Percentiles rank a stretch among this genome's conserved stretches.
These are phyloP conservation scores for Coemansia sp. DNA, from an alignment of 192 early-diverging fungal genomes.

Conservation along the genomic window DNA sequence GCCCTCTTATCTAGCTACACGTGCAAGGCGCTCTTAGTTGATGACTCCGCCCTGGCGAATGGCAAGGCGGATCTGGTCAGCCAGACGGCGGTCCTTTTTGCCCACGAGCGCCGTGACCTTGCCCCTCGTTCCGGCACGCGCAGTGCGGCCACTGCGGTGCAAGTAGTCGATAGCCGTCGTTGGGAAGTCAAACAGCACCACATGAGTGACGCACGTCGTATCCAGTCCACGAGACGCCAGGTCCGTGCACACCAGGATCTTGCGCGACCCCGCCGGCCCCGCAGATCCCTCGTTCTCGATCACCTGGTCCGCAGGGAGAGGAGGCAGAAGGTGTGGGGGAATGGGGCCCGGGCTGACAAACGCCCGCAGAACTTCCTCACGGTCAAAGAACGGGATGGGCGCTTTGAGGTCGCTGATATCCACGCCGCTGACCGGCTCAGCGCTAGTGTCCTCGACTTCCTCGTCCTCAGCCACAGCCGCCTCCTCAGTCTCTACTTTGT, in stretches of 20 bases:
- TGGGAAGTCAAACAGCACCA: constrained; percentile 90
- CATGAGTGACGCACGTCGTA: constrained; percentile 82
- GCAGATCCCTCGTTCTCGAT: neutral
- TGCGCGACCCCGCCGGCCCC: constrained; percentile 12
- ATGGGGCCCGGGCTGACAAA: constrained; percentile 28
- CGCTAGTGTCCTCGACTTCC: neutral
- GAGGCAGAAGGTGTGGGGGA: constrained; percentile 28
- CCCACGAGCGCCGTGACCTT: constrained; percentile 79
- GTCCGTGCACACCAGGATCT: constrained; percentile 86
- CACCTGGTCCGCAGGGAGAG: constrained; percentile 11
- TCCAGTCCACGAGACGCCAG: constrained; percentile 89
- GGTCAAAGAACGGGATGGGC: constrained; percentile 28
- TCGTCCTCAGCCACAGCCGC: neutral
- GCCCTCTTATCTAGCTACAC: too few relatives aligned
- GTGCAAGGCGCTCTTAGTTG: constrained; percentile 12
- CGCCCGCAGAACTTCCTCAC: constrained; percentile 29
- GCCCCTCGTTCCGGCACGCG: constrained; percentile 74
- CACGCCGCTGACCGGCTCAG: constrained; percentile 17
- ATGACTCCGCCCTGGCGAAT: constrained; percentile 50
- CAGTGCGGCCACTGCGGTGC: constrained; percentile 90
- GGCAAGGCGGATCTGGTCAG: constrained; percentile 47
- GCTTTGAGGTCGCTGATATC: constrained; percentile 29
- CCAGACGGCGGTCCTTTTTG: constrained; percentile 62
- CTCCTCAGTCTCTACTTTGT: neutral
- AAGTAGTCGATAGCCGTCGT: constrained; percentile 87